phyloP scores from a whole-genome alignment of 495 filamentous ascomycete species.

The Amniculicola lignicola region DNA sequence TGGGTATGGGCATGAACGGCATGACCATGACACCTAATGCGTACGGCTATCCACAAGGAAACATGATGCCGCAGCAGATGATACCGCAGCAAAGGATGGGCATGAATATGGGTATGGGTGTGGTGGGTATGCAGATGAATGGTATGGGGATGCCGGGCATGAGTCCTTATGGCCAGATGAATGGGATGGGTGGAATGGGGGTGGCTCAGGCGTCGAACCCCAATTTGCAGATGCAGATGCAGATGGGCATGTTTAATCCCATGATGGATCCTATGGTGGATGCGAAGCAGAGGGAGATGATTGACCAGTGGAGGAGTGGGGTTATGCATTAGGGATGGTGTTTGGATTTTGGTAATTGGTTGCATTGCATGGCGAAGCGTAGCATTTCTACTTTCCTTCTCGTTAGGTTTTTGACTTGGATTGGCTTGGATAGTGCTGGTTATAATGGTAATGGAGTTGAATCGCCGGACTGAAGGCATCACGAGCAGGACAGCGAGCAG shows the following conservation, averaged over 20 bases:
- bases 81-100: constrained; percentile 35
- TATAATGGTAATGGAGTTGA: no score
- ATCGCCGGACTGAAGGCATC: no score
- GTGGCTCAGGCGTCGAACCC: constrained; percentile 28
- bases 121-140: constrained; percentile 24
- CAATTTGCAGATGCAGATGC: constrained; percentile 26
- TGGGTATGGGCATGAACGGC: constrained; percentile 14
- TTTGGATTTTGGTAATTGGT: constrained; percentile 1
- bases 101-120: constrained; percentile 34
- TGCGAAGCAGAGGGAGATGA: constrained; percentile 67
- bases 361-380: constrained; percentile 4
- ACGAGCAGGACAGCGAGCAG: no score
- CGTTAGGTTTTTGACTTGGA: no score
- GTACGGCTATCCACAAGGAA: constrained; percentile 2
- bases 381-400: no score
- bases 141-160: constrained; percentile 15
- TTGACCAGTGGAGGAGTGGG: constrained; percentile 88
- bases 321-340: constrained; percentile 51
- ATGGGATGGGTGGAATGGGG: constrained; percentile 37
- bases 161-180: constrained; percentile 28
- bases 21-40: constrained; percentile 20
- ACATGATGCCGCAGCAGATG: constrained; percentile 32
- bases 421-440: no score
- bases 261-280: constrained; percentile 45
- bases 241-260: constrained; percentile 39